These are phyloP conservation scores for Trametes hirsuta DNA, from an alignment of 1,284 basidiomycete species.

Conservation along the genomic window DNA sequence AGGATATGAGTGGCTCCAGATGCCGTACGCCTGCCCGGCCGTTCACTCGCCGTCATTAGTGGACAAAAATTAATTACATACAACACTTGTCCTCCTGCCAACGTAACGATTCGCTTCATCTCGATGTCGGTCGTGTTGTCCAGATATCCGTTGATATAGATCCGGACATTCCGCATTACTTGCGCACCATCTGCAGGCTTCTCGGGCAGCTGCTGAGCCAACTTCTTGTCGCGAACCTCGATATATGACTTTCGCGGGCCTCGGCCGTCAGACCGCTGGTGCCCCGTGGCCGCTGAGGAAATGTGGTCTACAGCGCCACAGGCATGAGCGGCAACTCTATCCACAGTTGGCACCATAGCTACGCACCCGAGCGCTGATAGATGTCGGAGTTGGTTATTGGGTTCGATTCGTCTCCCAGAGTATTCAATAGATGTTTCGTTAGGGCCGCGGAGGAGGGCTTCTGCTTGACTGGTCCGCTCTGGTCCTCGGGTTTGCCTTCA, in stretches of 20 bases:
- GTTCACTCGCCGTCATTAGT: neutral
- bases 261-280: slow-evolving; percentile 65
- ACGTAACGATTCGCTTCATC: slow-evolving; percentile 62
- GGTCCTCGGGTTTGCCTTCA: slow-evolving; percentile 25
- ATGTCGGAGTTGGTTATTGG: slow-evolving; percentile 76
- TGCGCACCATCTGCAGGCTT: slow-evolving; percentile 23
- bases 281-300: slow-evolving; percentile 63
- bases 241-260: slow-evolving; percentile 42
- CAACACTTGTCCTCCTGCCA: slow-evolving; percentile 58
- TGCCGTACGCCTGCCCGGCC: slow-evolving; percentile 45
- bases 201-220: slow-evolving; percentile 47
- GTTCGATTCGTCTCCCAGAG: slow-evolving; percentile 60
- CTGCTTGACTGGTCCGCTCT: neutral
- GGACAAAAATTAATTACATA: slow-evolving; percentile 37
- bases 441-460: slow-evolving; percentile 45
- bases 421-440: slow-evolving; percentile 59
- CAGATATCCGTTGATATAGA: slow-evolving; percentile 72
- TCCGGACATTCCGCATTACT: slow-evolving; percentile 46
- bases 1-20: slow-evolving; percentile 72
- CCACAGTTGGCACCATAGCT: neutral
- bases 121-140: slow-evolving; percentile 73
- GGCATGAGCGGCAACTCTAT: slow-evolving; percentile 8
- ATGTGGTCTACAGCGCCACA: slow-evolving; percentile 49
- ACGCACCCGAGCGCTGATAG: slow-evolving; percentile 57
- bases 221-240: slow-evolving; percentile 52